phyloP scores from a whole-genome alignment of 176 grass and related monocot genomes.

The Phoenix dactylifera region DNA sequence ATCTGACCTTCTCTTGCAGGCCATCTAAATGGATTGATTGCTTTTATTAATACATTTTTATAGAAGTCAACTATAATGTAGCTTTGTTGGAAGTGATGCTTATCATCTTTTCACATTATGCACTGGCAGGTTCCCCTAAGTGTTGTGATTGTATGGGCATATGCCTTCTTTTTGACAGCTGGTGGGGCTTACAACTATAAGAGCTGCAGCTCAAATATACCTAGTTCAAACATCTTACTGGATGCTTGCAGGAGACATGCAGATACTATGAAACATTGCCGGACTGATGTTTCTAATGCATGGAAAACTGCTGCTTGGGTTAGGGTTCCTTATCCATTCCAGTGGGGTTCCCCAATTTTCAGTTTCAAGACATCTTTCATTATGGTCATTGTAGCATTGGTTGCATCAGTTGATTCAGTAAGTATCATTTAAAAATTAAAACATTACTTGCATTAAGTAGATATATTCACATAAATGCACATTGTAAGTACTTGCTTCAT shows the following conservation, averaged over 20 bases:
- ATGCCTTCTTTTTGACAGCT: constrained; percentile 92
- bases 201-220: constrained; percentile 76
- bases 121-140: constrained; percentile 86
- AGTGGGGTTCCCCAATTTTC: constrained; percentile 86
- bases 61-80: too few relatives aligned
- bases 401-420: constrained; percentile 91
- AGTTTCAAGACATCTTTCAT: constrained; percentile 76
- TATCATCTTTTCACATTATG: constrained; percentile 1
- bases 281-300: constrained; percentile 95
- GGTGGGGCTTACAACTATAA: constrained; percentile 92
- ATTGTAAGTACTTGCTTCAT: too few relatives aligned
- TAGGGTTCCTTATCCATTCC: constrained; percentile 88
- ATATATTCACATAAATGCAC: too few relatives aligned
- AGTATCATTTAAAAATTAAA: constrained; percentile 27
- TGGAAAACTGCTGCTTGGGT: constrained; percentile 92
- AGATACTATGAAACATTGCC: constrained; percentile 68
- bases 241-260: constrained; percentile 74
- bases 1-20: too few relatives aligned
- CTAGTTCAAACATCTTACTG: constrained; percentile 91
- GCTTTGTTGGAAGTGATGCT: too few relatives aligned
- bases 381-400: constrained; percentile 81
- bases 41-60: too few relatives aligned
- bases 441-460: too few relatives aligned
- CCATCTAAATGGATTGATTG: too few relatives aligned
- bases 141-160: constrained; percentile 94